These are phyloP conservation scores for Epichloe uncinata DNA, from an alignment of 2,329 filamentous ascomycete genomes.

Conservation along the genomic window DNA sequence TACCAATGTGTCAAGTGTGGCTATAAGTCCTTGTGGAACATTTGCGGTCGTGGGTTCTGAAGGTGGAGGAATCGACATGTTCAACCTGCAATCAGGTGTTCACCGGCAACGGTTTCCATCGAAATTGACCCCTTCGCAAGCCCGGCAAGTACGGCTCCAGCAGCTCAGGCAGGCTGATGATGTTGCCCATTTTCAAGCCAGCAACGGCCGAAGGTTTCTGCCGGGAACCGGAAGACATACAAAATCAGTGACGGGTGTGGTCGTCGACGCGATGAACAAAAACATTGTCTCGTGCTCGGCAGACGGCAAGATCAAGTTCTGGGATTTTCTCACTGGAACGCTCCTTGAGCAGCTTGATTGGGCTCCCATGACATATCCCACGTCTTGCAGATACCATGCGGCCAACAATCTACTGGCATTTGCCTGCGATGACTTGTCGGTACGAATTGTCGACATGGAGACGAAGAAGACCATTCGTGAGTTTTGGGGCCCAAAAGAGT, in stretches of 20 bases:
- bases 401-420: constrained; percentile 78
- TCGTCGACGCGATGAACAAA: constrained; percentile 78
- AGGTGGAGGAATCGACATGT: constrained; percentile 80
- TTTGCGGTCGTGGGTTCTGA: constrained; percentile 85
- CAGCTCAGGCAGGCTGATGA: constrained; percentile 46
- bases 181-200: constrained; percentile 39
- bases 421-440: constrained; percentile 75
- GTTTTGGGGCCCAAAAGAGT: constrained; percentile 66
- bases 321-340: constrained; percentile 80
- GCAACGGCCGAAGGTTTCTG: constrained; percentile 27
- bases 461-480: constrained; percentile 87
- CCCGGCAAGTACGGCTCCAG: constrained; percentile 58
- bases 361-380: constrained; percentile 60
- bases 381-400: constrained; percentile 65
- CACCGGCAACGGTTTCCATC: constrained; percentile 83
- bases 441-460: constrained; percentile 80
- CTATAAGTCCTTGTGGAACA: constrained; percentile 82
- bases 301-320: constrained; percentile 93
- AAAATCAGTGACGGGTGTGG: constrained; percentile 69
- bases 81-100: constrained; percentile 85
- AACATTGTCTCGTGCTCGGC: constrained; percentile 73
- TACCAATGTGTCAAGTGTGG: constrained; percentile 71
- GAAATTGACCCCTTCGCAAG: constrained; percentile 62
- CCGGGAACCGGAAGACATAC: constrained; percentile 60
- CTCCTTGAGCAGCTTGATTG: constrained; percentile 74